Evolutionary conservation across 2,329 filamentous ascomycete genomes (phyloP).

Genomic region (Nemania sp.): DNA sequence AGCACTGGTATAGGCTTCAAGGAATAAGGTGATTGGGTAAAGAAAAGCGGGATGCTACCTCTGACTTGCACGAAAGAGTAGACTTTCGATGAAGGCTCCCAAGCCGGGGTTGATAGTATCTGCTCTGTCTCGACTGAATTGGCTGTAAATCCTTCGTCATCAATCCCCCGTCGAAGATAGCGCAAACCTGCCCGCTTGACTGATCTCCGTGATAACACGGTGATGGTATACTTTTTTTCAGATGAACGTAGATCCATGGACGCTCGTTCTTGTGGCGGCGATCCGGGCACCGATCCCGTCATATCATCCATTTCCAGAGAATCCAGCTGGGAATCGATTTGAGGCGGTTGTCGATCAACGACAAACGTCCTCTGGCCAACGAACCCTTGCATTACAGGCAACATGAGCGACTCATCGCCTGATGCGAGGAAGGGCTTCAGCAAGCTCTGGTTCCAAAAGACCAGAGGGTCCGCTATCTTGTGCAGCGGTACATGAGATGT

Average conservation of each 20-base stretch:
- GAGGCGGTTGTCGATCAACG: slow-evolving; percentile 65
- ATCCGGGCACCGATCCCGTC: slow-evolving; percentile 25
- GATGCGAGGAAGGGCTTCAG: slow-evolving; percentile 73
- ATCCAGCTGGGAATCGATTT: slow-evolving; percentile 50
- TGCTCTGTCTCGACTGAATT: slow-evolving; percentile 97
- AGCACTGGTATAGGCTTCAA: slow-evolving; percentile 84
- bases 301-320: slow-evolving; percentile 40
- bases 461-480: slow-evolving; percentile 73
- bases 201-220: slow-evolving; percentile 87
- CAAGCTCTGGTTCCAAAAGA: slow-evolving; percentile 89
- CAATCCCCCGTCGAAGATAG: slow-evolving; percentile 87
- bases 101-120: slow-evolving; percentile 74
- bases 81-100: slow-evolving; percentile 64
- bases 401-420: slow-evolving; percentile 70
- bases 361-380: slow-evolving; percentile 84
- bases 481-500: slow-evolving; percentile 65
- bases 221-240: slow-evolving; percentile 73
- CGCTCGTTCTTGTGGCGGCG: slow-evolving; percentile 29
- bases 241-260: slow-evolving; percentile 46
- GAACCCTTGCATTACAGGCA: slow-evolving; percentile 93
- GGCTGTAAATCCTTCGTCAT: slow-evolving; percentile 85
- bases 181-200: slow-evolving; percentile 84
- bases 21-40: slow-evolving; percentile 91
- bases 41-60: slow-evolving; percentile 92
- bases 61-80: slow-evolving; percentile 87